Evolutionary conservation across 176 grass and related monocot species (phyloP), one percentile per base, ranked within the genome.

Genomic region (Rhynchospora pubera): DNA sequence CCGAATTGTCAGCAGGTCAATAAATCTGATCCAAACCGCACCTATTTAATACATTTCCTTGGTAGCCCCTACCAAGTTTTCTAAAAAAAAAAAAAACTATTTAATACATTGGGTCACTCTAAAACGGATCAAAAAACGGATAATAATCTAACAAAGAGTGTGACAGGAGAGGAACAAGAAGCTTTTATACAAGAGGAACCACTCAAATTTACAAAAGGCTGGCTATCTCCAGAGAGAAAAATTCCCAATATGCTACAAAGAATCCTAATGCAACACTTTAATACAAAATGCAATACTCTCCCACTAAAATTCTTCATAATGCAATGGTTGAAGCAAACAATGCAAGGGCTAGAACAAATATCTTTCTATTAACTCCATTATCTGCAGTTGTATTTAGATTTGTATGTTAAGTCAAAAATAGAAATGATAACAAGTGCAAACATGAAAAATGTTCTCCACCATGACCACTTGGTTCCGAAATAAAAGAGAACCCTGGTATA

Each of bases 131-230:
- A 12, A 45, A 28, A 28, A 14, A 32, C 23, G 5, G 72, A 30
- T 77, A 8, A 30, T 77, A 18, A 56, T 30, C 48, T 56, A 45
- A 52, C 23, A 56, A n/a, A n/a, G 24, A 77, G 18, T 8, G 8
- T 16, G 45, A 34, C 70, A 32, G 2, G 14, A 30, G 50, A 16
- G 30, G 24, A 56, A 9, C 53, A 77, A 32, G 14, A 22, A 13
- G 50, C 50, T 77, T 70, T 77, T 77, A 77, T 77, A 77, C 72
- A 77, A 77, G 50, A 77, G 72, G 72, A 77, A 77, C 55, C 21
- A 22, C 72, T 77, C 13, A 77, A 30, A 77, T 77, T 77, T 77
- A 77, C 72, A 77, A 23, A 14, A 32, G 72, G 50, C 47, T 77
- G 72, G 50, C 47, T 77, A 50, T 77, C 72, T 56, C 50, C 26